Evolutionary conservation across 1,139 yeast species (phyloP).

Genomic region (Debaryomyces robertsiae): DNA sequence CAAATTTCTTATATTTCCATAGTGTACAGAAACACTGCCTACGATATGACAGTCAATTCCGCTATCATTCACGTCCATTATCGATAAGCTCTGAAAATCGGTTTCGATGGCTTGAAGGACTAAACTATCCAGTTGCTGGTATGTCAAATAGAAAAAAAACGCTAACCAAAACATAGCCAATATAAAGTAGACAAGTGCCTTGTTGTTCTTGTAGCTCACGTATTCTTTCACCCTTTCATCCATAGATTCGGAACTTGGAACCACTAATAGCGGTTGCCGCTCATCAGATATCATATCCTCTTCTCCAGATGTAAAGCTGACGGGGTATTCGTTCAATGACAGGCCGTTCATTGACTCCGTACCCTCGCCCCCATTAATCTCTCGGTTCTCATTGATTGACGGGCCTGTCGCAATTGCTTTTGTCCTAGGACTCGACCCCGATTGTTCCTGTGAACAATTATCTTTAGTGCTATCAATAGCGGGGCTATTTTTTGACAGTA

Average conservation of each 20-base stretch:
- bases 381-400: neutral
- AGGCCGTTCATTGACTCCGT: neutral
- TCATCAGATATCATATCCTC: conserved; percentile 3
- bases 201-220: conserved; percentile 6
- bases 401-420: too few relatives aligned
- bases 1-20: conserved; percentile 23
- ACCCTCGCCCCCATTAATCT: neutral
- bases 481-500: too few relatives aligned
- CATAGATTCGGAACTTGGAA: conserved; percentile 5
- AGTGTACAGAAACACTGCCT: conserved; percentile 29
- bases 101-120: conserved; percentile 23
- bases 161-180: conserved; percentile 1
- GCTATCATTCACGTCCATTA: conserved; percentile 24
- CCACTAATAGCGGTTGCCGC: conserved; percentile 8
- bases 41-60: conserved; percentile 28
- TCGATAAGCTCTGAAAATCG: conserved; percentile 21
- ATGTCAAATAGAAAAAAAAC: conserved; percentile 18
- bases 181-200: conserved; percentile 3
- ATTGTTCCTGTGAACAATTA: too few relatives aligned
- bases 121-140: conserved; percentile 19
- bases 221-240: conserved; percentile 6
- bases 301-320: neutral
- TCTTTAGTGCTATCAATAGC: too few relatives aligned
- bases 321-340: neutral
- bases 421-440: too few relatives aligned